These are phyloP conservation scores for Hypoxylon lienhwacheense DNA, from an alignment of 495 filamentous ascomycete genomes.

Conservation along the genomic window DNA sequence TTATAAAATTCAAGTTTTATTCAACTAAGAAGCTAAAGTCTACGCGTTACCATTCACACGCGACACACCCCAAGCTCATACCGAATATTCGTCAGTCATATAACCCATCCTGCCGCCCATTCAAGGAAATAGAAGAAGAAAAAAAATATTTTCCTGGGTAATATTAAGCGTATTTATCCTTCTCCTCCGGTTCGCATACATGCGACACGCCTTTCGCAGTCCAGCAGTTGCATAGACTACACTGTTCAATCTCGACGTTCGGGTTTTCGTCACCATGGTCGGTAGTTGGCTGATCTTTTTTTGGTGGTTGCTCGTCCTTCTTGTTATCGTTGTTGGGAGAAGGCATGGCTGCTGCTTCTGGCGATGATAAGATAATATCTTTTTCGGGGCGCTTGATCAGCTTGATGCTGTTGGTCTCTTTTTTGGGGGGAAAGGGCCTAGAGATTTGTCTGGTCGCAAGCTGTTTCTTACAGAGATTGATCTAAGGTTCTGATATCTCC, in stretches of 20 bases:
- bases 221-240: conserved; percentile 15
- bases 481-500: too few relatives aligned
- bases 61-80: too few relatives aligned
- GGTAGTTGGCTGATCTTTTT: not conserved
- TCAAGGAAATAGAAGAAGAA: not conserved
- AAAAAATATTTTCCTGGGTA: not conserved
- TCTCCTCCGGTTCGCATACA: conserved; percentile 10
- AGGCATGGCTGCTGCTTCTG: not conserved
- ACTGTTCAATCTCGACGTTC: not conserved
- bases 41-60: too few relatives aligned
- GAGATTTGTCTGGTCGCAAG: too few relatives aligned
- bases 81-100: not conserved
- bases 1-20: too few relatives aligned
- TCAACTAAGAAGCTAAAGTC: too few relatives aligned
- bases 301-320: not conserved
- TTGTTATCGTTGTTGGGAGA: not conserved
- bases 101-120: not conserved
- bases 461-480: too few relatives aligned
- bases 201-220: not conserved
- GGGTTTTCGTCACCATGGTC: not conserved
- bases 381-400: too few relatives aligned
- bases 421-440: too few relatives aligned
- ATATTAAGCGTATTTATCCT: conserved; percentile 10
- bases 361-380: not conserved
- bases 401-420: too few relatives aligned